Conservation (phyloP, 1,284 basidiomycete species). For the Austroboletus novae-zelandiae region DNA sequence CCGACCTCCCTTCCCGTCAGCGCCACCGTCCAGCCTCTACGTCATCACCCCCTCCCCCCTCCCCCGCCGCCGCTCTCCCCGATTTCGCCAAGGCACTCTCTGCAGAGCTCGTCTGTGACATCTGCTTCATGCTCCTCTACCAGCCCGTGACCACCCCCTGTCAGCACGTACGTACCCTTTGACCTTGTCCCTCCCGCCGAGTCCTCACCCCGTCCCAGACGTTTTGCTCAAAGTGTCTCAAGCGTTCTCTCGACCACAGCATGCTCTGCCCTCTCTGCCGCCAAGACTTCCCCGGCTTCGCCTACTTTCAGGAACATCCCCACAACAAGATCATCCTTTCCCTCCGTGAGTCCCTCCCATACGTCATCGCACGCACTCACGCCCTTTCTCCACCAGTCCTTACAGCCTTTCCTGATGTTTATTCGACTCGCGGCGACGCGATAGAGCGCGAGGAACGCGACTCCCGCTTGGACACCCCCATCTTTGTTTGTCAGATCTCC, state of each 20-base stretch:
- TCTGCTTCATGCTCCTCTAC: conserved; percentile 83
- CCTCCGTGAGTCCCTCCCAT: conserved; percentile 52
- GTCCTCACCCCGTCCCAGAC: conserved; percentile 52
- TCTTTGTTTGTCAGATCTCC: conserved; percentile 87
- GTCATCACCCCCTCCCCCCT: conserved; percentile 8
- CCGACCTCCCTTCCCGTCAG: conserved; percentile 5
- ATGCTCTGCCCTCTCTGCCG: conserved; percentile 84
- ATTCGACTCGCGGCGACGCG: conserved; percentile 52
- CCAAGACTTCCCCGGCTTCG: conserved; percentile 67
- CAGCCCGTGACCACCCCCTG: conserved; percentile 91
- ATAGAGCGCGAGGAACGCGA: conserved; percentile 78
- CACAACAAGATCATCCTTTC: conserved; percentile 64
- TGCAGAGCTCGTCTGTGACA: conserved; percentile 82
- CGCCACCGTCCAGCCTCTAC: conserved; percentile 22
- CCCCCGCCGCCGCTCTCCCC: conserved; percentile 18
- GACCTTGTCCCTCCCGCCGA: conserved; percentile 2
- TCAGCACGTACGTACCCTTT: conserved; percentile 71
- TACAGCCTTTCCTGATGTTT: conserved; percentile 57
- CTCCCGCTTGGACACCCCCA: conserved; percentile 79
- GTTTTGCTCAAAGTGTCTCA: conserved; percentile 87
- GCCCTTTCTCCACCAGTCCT: conserved; percentile 47
- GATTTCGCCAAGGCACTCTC: conserved; percentile 70
- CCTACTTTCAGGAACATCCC: conserved; percentile 81
- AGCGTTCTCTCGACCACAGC: conserved; percentile 86
- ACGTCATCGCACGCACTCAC: conserved; percentile 10